Percentiles rank a stretch among this genome's conserved stretches.
Evolutionary conservation across 352 stramenopile species (phyloP).

Genomic region (Phytopythium delawarense): DNA sequence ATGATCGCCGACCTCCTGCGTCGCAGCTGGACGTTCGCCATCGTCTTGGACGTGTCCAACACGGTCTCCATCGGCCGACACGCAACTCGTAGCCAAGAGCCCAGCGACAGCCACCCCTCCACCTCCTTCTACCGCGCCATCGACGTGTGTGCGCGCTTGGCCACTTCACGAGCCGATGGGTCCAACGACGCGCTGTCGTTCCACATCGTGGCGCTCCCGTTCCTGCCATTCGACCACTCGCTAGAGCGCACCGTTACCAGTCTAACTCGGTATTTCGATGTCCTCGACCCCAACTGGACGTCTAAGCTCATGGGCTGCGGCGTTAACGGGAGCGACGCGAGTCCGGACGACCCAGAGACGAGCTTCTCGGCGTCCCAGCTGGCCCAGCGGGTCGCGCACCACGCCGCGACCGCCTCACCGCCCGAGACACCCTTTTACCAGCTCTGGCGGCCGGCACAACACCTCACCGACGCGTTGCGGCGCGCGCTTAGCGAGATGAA

Average conservation of each 20-base stretch:
- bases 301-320: slow-evolving; percentile 21
- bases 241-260: slow-evolving; percentile 7
- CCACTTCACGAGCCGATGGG: slow-evolving; percentile 1
- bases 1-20: slow-evolving; percentile 17
- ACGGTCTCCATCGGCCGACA: background rate
- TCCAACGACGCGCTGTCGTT: slow-evolving; percentile 15
- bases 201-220: slow-evolving; percentile 22
- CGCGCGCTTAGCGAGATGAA: slow-evolving; percentile 11
- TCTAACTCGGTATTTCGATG: slow-evolving; percentile 9
- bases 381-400: background rate
- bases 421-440: slow-evolving; percentile 14
- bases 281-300: slow-evolving; percentile 23
- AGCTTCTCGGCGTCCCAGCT: background rate
- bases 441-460: slow-evolving; percentile 12
- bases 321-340: slow-evolving; percentile 8
- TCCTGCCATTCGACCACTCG: slow-evolving; percentile 13
- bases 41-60: slow-evolving; percentile 13
- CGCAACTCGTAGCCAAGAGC: background rate
- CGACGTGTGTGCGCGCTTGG: slow-evolving; percentile 21
- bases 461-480: slow-evolving; percentile 9
- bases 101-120: background rate
- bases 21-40: slow-evolving; percentile 15
- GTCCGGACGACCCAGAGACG: slow-evolving; percentile 6
- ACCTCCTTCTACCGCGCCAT: slow-evolving; percentile 12
- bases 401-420: background rate